Conservation (phyloP, 1,284 basidiomycete species). For the Heterobasidion parviporum region DNA sequence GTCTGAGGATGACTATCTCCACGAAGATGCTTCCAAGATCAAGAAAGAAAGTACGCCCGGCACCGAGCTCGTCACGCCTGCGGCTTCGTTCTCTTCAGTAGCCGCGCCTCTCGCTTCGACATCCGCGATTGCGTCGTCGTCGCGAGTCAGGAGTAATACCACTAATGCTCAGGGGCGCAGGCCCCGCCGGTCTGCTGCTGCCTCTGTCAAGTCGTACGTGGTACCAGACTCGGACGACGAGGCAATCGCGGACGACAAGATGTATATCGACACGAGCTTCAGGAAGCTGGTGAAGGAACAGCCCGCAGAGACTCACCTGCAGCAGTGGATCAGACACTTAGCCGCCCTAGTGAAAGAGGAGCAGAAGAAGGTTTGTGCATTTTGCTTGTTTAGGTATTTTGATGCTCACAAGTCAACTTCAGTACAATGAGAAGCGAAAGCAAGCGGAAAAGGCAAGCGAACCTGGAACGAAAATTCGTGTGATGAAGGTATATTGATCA, state of each 20-base stretch:
- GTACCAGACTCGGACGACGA: slow-evolving; percentile 70
- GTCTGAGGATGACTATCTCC: slow-evolving; percentile 57
- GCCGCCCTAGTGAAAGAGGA: slow-evolving; percentile 50
- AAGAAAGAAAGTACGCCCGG: slow-evolving; percentile 27
- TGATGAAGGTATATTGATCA: slow-evolving; percentile 43
- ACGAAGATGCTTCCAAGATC: slow-evolving; percentile 22
- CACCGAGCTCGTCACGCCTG: slow-evolving; percentile 3
- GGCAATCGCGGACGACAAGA: slow-evolving; percentile 35
- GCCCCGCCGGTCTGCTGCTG: slow-evolving; percentile 47
- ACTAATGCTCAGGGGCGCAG: slow-evolving; percentile 34
- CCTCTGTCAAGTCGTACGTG: slow-evolving; percentile 47
- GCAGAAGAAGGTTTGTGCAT: slow-evolving; percentile 47
- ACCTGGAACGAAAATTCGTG: slow-evolving; percentile 36
- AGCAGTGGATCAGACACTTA: slow-evolving; percentile 61
- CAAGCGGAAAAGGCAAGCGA: slow-evolving; percentile 35
- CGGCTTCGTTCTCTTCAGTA: slow-evolving; percentile 2
- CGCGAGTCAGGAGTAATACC: slow-evolving; percentile 1
- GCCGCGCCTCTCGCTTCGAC: slow-evolving; percentile 1
- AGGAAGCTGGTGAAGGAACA: slow-evolving; percentile 20
- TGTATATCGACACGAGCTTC: slow-evolving; percentile 19
- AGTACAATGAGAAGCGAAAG: slow-evolving; percentile 60
- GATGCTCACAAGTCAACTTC: neutral
- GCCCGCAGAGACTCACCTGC: slow-evolving; percentile 41
- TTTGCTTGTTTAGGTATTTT: neutral
- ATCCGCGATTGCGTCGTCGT: slow-evolving; percentile 1